Conservation (phyloP, 2,329 filamentous ascomycete species). For the Grosmannia serpens region DNA sequence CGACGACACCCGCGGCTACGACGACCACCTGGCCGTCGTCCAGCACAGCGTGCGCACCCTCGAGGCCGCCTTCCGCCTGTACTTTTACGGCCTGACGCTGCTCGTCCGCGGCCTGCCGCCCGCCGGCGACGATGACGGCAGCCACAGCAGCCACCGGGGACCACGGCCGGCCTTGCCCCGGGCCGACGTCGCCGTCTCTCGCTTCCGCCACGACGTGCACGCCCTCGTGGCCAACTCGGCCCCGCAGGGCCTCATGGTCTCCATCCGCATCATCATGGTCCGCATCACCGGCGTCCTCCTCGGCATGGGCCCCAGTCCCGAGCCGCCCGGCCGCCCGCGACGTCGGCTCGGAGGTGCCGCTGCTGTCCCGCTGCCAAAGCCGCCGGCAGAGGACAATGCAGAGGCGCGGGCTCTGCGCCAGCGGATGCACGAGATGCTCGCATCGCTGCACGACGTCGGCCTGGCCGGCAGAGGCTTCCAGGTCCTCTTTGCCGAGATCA, state of each 20-base stretch:
- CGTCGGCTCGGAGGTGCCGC: background rate
- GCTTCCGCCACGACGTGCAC: conserved; percentile 50
- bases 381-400: conserved; percentile 16
- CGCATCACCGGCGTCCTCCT: conserved; percentile 41
- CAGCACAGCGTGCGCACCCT: conserved; percentile 41
- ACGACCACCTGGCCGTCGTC: conserved; percentile 34
- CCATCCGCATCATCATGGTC: conserved; percentile 42
- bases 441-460: conserved; percentile 51
- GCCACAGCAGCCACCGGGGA: no score
- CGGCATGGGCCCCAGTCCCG: conserved; percentile 16
- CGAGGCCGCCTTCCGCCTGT: conserved; percentile 47
- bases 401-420: conserved; percentile 26
- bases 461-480: conserved; percentile 59
- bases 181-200: conserved; percentile 22
- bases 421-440: conserved; percentile 44
- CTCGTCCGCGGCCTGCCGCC: conserved; percentile 35
- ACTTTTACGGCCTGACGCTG: conserved; percentile 41
- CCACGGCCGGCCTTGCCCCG: background rate
- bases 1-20: conserved; percentile 16
- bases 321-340: no score
- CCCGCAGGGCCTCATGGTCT: conserved; percentile 37
- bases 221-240: conserved; percentile 55
- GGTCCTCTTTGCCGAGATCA: conserved; percentile 58
- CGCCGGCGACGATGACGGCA: conserved; percentile 2
- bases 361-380: conserved; percentile 6